Evolutionary conservation across 768 basidiomycete genomes (phyloP).

Genomic region (Naganishia vishniacii): DNA sequence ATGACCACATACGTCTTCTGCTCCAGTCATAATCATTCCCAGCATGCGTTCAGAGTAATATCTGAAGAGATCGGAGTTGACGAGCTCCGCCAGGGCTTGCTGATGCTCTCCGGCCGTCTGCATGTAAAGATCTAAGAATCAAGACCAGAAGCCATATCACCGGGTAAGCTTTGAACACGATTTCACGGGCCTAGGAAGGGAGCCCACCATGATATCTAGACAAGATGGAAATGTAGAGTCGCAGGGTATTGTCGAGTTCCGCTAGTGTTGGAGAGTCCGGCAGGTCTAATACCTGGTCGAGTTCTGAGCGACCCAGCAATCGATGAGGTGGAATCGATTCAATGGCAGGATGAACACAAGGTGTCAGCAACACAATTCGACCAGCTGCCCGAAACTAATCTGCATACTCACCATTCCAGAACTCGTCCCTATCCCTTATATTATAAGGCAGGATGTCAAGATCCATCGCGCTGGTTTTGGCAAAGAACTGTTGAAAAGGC

Average conservation of each 20-base stretch:
- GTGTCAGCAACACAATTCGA: neutral
- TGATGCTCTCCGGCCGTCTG: constrained; percentile 76
- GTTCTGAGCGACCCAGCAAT: constrained; percentile 55
- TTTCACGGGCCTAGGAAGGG: neutral
- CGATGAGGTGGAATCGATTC: neutral
- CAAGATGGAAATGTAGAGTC: constrained; percentile 70
- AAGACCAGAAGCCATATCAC: neutral
- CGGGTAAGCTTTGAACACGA: neutral
- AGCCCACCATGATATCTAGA: constrained; percentile 76
- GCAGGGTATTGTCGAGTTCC: constrained; percentile 69
- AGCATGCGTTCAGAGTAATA: constrained; percentile 91
- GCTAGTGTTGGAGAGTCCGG: constrained; percentile 63
- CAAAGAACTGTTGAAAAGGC: neutral
- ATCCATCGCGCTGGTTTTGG: neutral
- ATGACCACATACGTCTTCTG: constrained; percentile 57
- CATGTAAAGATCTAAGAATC: constrained; percentile 64
- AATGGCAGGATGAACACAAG: neutral
- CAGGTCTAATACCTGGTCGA: constrained; percentile 72
- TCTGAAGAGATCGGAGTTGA: constrained; percentile 78
- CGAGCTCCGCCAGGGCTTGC: constrained; percentile 68
- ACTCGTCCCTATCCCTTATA: constrained; percentile 24
- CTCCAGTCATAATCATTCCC: constrained; percentile 67
- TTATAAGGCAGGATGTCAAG: constrained; percentile 13
- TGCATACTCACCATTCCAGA: constrained; percentile 22
- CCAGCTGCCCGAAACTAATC: neutral